Conservation (phyloP, 1,284 basidiomycete genomes). For the Taiwanofungus camphoratus region DNA sequence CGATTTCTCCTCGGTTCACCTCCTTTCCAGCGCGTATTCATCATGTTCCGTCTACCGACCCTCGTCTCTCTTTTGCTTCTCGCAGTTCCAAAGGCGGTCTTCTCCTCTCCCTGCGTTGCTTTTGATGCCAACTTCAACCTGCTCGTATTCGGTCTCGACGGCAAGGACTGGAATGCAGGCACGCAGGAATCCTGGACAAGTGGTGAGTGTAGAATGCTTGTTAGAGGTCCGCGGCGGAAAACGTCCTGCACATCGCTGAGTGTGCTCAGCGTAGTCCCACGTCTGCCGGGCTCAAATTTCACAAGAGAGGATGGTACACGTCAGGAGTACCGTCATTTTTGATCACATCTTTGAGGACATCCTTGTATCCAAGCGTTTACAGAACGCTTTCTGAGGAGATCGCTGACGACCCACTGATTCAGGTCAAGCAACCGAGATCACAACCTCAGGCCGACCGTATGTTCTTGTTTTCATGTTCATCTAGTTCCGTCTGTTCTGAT, state of each 20-base stretch:
- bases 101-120: constrained; percentile 53
- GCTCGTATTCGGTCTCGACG: constrained; percentile 65
- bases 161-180: constrained; percentile 71
- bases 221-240: no score
- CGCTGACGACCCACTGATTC: neutral
- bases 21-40: neutral
- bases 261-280: no score
- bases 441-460: constrained; percentile 62
- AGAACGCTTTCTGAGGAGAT: neutral
- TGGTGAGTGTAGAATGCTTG: no score
- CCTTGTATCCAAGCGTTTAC: neutral
- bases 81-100: constrained; percentile 35
- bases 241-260: no score
- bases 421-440: constrained; percentile 60
- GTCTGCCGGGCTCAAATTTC: no score
- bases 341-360: neutral
- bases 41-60: constrained; percentile 40
- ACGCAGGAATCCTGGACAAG: constrained; percentile 57
- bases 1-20: neutral
- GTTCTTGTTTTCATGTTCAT: constrained; percentile 26
- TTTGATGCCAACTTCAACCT: constrained; percentile 71
- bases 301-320: no score
- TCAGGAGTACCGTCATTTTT: no score
- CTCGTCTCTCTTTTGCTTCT: constrained; percentile 54
- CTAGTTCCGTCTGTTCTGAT: neutral